phyloP scores from a whole-genome alignment of 1,284 basidiomycete genomes.

The Gymnopus androsaceus region DNA sequence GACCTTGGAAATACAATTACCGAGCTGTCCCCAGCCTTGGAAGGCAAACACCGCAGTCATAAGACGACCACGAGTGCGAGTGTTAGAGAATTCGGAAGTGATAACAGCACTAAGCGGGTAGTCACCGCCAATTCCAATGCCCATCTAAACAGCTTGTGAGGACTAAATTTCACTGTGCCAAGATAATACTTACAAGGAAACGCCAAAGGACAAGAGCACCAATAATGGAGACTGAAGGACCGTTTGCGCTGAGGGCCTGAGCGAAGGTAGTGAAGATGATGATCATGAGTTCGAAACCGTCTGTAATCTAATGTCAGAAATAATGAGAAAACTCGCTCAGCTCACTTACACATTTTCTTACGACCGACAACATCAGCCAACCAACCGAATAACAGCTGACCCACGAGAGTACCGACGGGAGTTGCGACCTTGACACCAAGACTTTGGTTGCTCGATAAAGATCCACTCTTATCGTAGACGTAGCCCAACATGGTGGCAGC shows the following conservation, averaged over 20 bases:
- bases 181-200: slow-evolving; percentile 50
- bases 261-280: slow-evolving; percentile 68
- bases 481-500: slow-evolving; percentile 73
- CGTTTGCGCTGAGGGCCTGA: slow-evolving; percentile 60
- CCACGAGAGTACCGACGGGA: slow-evolving; percentile 47
- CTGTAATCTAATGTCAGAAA: too few relatives aligned
- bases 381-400: slow-evolving; percentile 72
- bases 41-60: slow-evolving; percentile 73
- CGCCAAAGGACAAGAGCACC: slow-evolving; percentile 75
- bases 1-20: slow-evolving; percentile 35
- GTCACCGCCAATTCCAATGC: slow-evolving; percentile 74
- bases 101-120: slow-evolving; percentile 70
- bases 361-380: slow-evolving; percentile 72
- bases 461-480: slow-evolving; percentile 58
- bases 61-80: slow-evolving; percentile 69
- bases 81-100: slow-evolving; percentile 77
- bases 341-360: slow-evolving; percentile 68
- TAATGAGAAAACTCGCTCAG: too few relatives aligned
- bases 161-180: neutral
- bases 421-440: slow-evolving; percentile 68
- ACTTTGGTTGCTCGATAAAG: slow-evolving; percentile 55
- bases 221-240: slow-evolving; percentile 65
- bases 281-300: slow-evolving; percentile 74
- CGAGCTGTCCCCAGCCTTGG: slow-evolving; percentile 73
- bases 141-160: slow-evolving; percentile 42